Percentiles rank a stretch among this genome's conserved stretches.
Evolutionary conservation across 345 rosid species (phyloP).

Genomic region (Eucalyptus victrix): DNA sequence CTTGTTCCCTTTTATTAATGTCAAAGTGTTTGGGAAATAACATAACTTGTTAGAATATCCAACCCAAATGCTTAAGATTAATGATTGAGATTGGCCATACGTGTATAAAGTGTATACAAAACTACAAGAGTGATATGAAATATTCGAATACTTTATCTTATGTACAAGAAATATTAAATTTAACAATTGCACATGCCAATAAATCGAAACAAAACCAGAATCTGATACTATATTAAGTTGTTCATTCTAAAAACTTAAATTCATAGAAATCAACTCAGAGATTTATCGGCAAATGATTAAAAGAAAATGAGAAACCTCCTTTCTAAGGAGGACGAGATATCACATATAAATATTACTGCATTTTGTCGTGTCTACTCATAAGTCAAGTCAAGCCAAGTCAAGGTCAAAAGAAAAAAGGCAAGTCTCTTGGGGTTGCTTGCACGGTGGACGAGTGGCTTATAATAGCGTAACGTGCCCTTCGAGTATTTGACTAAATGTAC

Average conservation of each 20-base stretch:
- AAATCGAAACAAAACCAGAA: too few relatives aligned
- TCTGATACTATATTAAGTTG: too few relatives aligned
- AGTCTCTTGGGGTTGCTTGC: too few relatives aligned
- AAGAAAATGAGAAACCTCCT: too few relatives aligned
- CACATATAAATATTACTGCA: neutral
- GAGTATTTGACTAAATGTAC: neutral
- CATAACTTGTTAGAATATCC: neutral
- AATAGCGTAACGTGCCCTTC: neutral
- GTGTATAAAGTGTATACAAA: neutral
- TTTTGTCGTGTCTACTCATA: neutral
- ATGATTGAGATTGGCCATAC: fast-evolving
- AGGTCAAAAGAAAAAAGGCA: too few relatives aligned
- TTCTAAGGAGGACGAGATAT: neutral
- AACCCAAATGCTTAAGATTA: fast-evolving
- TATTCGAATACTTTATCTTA: neutral
- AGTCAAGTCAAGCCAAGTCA: neutral
- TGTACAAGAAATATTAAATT: neutral
- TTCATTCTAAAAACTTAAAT: neutral
- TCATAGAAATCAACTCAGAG: too few relatives aligned
- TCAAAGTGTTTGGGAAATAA: neutral
- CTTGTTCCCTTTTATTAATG: neutral
- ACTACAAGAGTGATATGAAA: too few relatives aligned
- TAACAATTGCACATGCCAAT: neutral
- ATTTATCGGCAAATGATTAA: too few relatives aligned
- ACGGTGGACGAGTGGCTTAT: too few relatives aligned